phyloP scores from a whole-genome alignment of 345 rosid species.

The Eucalyptus globulus region DNA sequence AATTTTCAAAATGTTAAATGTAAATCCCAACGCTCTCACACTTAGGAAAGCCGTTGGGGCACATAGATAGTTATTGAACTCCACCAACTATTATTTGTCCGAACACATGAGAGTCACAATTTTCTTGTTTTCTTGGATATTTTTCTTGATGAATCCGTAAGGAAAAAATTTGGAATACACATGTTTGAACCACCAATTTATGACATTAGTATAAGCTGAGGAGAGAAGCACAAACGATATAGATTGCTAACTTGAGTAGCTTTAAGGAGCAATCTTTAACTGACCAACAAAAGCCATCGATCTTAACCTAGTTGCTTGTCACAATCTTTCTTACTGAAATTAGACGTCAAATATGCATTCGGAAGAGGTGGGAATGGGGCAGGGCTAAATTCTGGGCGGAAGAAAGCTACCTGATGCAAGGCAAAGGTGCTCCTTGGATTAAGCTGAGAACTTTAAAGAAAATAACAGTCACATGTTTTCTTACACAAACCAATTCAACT shows the following conservation, averaged over 20 bases:
- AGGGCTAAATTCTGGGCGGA: not conserved
- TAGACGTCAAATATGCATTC: not conserved
- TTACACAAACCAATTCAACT: no score
- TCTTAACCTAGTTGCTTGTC: not conserved
- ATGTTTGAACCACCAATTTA: not conserved
- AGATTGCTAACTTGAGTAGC: not conserved
- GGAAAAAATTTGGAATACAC: not conserved
- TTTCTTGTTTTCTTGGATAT: not conserved
- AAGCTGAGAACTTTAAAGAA: not conserved
- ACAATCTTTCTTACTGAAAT: not conserved
- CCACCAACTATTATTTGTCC: fast-evolving
- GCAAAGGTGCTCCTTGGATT: not conserved
- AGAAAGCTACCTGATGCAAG: not conserved
- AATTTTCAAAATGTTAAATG: not conserved
- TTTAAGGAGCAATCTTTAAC: not conserved
- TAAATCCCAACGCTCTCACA: not conserved
- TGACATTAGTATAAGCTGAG: not conserved
- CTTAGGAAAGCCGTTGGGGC: not conserved
- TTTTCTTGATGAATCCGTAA: not conserved
- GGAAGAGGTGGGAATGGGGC: not conserved
- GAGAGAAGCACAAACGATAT: not conserved
- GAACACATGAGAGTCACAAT: not conserved
- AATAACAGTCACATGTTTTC: no score
- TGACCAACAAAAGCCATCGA: not conserved
- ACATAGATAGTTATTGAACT: not conserved